Percentiles rank a stretch among this genome's conserved stretches.
Conservation (phyloP, 257 asterid genomes). For the Salvia rosmarinus region DNA sequence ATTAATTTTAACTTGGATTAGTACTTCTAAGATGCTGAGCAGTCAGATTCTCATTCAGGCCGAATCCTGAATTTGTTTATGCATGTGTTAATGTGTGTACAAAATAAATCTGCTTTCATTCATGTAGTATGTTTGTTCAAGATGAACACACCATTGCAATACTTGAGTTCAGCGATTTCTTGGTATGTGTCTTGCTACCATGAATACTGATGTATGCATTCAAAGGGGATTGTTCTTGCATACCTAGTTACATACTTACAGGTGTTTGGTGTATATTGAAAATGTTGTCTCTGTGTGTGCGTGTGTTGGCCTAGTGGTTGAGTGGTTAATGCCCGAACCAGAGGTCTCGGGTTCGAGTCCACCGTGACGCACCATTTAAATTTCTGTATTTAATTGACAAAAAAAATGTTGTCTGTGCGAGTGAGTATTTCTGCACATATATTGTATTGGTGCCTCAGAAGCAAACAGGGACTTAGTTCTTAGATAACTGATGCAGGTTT, state of each 20-base stretch:
- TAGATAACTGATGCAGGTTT: constrained; percentile 27
- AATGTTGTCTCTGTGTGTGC: no score
- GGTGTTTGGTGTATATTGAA: neutral
- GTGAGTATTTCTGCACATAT: neutral
- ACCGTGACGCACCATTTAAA: no score
- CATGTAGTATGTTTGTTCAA: neutral
- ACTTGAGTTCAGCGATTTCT: neutral
- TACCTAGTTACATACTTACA: neutral
- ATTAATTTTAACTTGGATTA: neutral
- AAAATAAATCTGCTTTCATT: neutral
- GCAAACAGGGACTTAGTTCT: neutral
- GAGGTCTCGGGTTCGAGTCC: no score
- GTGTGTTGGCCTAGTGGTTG: no score
- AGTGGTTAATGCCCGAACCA: no score
- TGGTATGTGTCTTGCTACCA: neutral
- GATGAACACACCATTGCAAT: neutral
- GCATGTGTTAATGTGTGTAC: neutral
- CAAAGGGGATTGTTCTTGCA: neutral
- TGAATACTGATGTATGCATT: neutral
- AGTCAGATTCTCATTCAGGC: neutral
- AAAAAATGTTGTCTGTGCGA: no score
- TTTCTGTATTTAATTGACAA: no score
- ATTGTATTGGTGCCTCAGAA: neutral
- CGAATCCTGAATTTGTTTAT: neutral
- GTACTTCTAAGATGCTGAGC: neutral